phyloP scores from a whole-genome alignment of 2,329 filamentous ascomycete genomes.

The Colletotrichum destructivum region DNA sequence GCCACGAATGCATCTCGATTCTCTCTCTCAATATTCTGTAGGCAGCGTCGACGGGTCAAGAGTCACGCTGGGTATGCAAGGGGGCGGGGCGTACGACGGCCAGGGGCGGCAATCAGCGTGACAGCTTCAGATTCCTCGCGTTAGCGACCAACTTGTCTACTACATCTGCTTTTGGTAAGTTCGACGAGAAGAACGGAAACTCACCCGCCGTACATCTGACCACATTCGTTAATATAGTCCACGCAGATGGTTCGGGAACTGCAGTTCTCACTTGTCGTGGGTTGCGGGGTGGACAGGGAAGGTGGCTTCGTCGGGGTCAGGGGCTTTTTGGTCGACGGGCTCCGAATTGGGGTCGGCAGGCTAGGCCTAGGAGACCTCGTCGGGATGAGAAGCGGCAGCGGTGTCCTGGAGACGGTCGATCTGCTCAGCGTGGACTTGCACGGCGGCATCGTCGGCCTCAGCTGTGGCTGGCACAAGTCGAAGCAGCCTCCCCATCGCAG shows the following conservation, averaged over 20 bases:
- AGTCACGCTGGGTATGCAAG: conserved; percentile 34
- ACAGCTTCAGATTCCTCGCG: conserved; percentile 15
- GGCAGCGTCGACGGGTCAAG: conserved; percentile 2
- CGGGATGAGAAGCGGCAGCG: not conserved
- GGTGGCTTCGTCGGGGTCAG: conserved; percentile 1
- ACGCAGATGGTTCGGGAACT: conserved; percentile 45
- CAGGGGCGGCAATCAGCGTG: conserved; percentile 40
- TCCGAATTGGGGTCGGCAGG: not conserved
- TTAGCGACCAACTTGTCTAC: conserved; percentile 40
- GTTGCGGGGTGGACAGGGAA: not conserved
- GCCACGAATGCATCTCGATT: not conserved
- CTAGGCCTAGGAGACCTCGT: not conserved
- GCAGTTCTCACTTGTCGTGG: conserved; percentile 42
- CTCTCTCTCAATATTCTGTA: not conserved
- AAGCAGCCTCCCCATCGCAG: conserved; percentile 50
- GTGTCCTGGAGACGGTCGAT: conserved; percentile 2
- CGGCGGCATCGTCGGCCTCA: conserved; percentile 36
- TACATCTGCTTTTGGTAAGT: not conserved
- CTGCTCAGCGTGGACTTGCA: conserved; percentile 26
- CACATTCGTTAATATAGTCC: conserved; percentile 43
- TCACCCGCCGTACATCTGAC: conserved; percentile 46
- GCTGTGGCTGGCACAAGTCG: conserved; percentile 46
- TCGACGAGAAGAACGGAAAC: not conserved
- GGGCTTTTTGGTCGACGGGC: not conserved
- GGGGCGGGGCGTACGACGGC: conserved; percentile 41